phyloP scores from a whole-genome alignment of 163 green algal species.

The Trebouxiophyceae sp. region DNA sequence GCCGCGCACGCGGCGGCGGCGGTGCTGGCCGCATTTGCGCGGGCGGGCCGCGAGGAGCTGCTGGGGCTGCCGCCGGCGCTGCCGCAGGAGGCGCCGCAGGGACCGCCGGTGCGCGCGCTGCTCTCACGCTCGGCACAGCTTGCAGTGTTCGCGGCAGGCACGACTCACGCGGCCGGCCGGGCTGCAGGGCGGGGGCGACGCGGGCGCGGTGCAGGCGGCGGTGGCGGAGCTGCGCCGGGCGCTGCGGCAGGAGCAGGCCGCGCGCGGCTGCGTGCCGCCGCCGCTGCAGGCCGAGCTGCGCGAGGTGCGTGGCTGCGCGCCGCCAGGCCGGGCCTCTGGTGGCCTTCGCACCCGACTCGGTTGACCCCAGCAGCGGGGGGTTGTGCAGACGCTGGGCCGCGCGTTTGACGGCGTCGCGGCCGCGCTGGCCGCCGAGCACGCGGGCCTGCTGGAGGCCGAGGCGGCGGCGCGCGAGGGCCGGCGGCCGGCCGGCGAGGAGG shows the following conservation, averaged over 20 bases:
- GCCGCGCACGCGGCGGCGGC: conserved; percentile 15
- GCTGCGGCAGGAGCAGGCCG: conserved; percentile 5
- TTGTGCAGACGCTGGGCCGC: background rate
- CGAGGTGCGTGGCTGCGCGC: conserved; percentile 8
- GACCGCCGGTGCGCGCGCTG: too few relatives aligned
- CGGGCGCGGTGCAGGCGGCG: background rate
- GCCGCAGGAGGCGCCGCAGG: too few relatives aligned
- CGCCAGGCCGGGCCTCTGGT: too few relatives aligned
- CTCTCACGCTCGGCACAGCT: too few relatives aligned
- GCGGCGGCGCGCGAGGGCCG: conserved; percentile 41
- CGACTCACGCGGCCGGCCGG: too few relatives aligned
- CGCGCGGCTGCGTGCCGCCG: conserved; percentile 9
- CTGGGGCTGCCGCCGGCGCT: conserved; percentile 37
- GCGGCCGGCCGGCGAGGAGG: conserved; percentile 65
- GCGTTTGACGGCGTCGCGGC: conserved; percentile 31
- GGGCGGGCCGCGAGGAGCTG: conserved; percentile 45
- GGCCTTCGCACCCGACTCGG: too few relatives aligned
- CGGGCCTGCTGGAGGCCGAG: conserved; percentile 35
- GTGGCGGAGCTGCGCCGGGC: background rate
- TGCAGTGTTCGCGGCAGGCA: too few relatives aligned
- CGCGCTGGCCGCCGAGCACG: conserved; percentile 39
- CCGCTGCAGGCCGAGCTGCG: conserved; percentile 12
- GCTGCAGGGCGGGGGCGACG: background rate
- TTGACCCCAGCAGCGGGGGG: conserved; percentile 7
- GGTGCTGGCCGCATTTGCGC: conserved; percentile 58